A percentile compares a stretch with the other conserved stretches of the same genome.
Evolutionary conservation across 805 yeast species (phyloP).

Genomic region (Candida loeiensis): DNA sequence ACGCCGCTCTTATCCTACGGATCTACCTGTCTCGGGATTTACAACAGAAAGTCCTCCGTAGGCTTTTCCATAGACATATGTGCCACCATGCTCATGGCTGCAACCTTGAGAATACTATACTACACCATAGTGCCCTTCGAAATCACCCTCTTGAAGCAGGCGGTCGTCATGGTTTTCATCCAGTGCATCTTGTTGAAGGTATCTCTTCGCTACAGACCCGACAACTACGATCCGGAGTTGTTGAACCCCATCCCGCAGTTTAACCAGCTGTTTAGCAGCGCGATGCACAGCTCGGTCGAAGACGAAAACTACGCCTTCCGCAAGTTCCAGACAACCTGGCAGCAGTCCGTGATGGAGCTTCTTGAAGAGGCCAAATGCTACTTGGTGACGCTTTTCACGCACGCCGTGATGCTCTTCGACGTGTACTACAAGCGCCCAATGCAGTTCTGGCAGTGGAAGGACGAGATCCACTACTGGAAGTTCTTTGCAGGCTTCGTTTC

Average conservation of each 20-base stretch:
- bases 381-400: conserved; percentile 9
- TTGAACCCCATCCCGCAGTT: conserved; percentile 28
- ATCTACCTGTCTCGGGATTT: conserved; percentile 69
- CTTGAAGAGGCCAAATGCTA: conserved; percentile 3
- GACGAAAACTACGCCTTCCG: neutral
- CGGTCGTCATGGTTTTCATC: conserved; percentile 78
- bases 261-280: conserved; percentile 23
- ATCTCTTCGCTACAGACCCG: conserved; percentile 55
- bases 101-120: conserved; percentile 69
- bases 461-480: conserved; percentile 55
- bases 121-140: conserved; percentile 81
- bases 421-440: conserved; percentile 63
- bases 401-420: conserved; percentile 60
- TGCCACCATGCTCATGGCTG: conserved; percentile 82
- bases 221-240: conserved; percentile 31
- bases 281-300: neutral
- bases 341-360: neutral
- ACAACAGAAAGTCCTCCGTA: conserved; percentile 56
- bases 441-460: conserved; percentile 85
- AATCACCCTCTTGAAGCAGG: conserved; percentile 70
- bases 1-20: conserved; percentile 89
- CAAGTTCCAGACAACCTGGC: neutral
- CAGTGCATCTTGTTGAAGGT: conserved; percentile 63
- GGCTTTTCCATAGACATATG: conserved; percentile 93
- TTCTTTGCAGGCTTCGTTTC: conserved; percentile 50